Evolutionary conservation across 768 basidiomycete species (phyloP), one percentile per base, ranked within the genome.

Genomic region (Macrolepiota albuminosa): DNA sequence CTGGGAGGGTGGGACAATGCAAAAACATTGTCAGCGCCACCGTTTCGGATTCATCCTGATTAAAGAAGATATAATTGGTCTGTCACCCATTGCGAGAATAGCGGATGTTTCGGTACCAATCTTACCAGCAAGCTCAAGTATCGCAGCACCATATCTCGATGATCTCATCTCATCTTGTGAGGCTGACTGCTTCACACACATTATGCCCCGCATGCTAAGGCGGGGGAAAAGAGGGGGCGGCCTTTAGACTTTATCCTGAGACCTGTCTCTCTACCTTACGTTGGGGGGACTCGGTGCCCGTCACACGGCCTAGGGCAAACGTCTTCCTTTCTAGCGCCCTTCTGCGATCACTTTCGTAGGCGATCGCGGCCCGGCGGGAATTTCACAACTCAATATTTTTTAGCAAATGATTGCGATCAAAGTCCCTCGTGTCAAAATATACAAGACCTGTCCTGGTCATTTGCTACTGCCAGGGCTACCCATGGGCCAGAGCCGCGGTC

Each of bases 341-440:
- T 40, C 16, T 29, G 40, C 54, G 54, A 54, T 54, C 54, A 42
- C 18, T 39, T 18, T 42, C 21, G 3, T 13, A 42, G 40, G 54
- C 29, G 54, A 43, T 11, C n/a, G 24, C 59, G 59, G 59, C 48
- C 59, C 59, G 59, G 40, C 31, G 39, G 48, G n/a, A 46, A 48
- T 8, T 56, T 16, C 49, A 36, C 31, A 45, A 49, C 34, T 26
- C 37, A 42, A 50, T 33, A 33, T 42, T 47, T 42, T 47, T 39
- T 31, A 54, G 29, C 4, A 18, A n/a, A 57, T 61, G 61, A 58
- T 58, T 50, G 46, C 58, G 60, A 61, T 61, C 56, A 54, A 51
- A 57, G 45, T 56, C 51, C 59, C 50, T 56, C n/a, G 29, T 46
- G 54, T 26, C 39, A 56, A 26, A 49, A 16, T 33, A 49, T 55